Evolutionary conservation across 2,329 filamentous ascomycete genomes (phyloP), one percentile per base, ranked within the genome.

Genomic region (Venturia asperata): DNA sequence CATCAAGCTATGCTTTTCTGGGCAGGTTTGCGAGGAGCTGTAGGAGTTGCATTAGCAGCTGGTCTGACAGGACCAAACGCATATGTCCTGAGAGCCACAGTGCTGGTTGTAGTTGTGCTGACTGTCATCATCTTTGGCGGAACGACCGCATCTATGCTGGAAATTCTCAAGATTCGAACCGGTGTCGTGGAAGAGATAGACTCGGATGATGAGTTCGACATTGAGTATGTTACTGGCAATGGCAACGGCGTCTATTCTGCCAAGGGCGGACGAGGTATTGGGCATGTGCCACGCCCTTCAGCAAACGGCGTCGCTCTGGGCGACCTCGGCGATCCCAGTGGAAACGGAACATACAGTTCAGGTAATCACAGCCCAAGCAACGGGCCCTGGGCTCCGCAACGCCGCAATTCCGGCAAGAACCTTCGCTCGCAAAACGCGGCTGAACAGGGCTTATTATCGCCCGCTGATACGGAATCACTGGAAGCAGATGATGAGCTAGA

Each of bases 1-100:
- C 96, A 97, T 77, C 94, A 97, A 77, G 92, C 90, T n/a, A 97
- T 99, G 94, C 85, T 99, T n/a, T 99, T 96, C 79, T 99, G 94
- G 94, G 94, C 94, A 19, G 94, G 94, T 34, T 82, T 99, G 39
- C 90, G 94, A 68, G 94, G 94, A 71, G 94, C 94, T 60, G 94
- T 99, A 70, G 94, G 94, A 66, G 94, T 99, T 43, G 94, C 94
- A 1, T 82, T 99, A 60, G 94, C 94, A 41, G 93, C 93, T 27
- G 89, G 95, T 34, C 83, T 99, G 60, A 87, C 85, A 0, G 94
- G 92, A 58, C 85, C 87, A 64, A 94, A 96, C 72, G 87, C 87
- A 0, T 88, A 87, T 66, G 90, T 91, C 0, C 82, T 99, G 43
- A 89, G 92, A 70, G 94, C 94, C 7, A 99, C 94, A 0, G 93